Base-by-base conservation (phyloP, 2,329 filamentous ascomycete genomes). In the Elsinoe australis region DNA sequence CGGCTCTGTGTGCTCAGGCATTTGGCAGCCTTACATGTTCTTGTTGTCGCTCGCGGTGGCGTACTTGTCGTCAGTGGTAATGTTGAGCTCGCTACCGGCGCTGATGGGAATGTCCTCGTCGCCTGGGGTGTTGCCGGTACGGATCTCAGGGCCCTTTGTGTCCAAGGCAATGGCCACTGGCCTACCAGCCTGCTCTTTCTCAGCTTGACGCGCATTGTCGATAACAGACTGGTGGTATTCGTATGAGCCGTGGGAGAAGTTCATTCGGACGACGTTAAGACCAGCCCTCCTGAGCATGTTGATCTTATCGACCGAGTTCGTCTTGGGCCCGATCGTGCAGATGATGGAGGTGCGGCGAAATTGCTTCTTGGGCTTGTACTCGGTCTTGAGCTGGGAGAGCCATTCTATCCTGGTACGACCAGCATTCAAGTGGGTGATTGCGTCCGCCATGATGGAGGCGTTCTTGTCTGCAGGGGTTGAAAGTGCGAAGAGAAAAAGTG, bases 231-330 rank as follows among this genome's bases (percentile, higher is more conserved):
- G 87, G 74, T 94, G 89, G 75, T 95, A 98, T 73, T 83, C 89
- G 71, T 96, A 92, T 58, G 82, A 83, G 62, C 87, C 87, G 71
- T 94, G 87, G 56, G 85, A 95, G 69, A 96, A 96, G 84, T 98
- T 98, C 92, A 98, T 98, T 74, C 92, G 90, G 59, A 96, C 92
- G 59, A 98, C 88, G 72, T 96, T 96, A 63, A 96, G 83, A 71
- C 92, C 92, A 57, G 83, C 84, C 73, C 77, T 79, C 68, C 90
- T 87, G 62, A 98, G 85, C 68, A 82, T 79, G 73, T 96, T 96
- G 74, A 98, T 94, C 71, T 88, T 89, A 75, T 95, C 86, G 51
- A 89, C 83, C 29, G 87, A 94, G 78, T 98, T 98, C 61, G 92
- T 98, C 83, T 96, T 98, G 66, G 92, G 92, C 54, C 92, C 92